Evolutionary conservation across 345 rosid species (phyloP).

Genomic region (Heritiera fomes): DNA sequence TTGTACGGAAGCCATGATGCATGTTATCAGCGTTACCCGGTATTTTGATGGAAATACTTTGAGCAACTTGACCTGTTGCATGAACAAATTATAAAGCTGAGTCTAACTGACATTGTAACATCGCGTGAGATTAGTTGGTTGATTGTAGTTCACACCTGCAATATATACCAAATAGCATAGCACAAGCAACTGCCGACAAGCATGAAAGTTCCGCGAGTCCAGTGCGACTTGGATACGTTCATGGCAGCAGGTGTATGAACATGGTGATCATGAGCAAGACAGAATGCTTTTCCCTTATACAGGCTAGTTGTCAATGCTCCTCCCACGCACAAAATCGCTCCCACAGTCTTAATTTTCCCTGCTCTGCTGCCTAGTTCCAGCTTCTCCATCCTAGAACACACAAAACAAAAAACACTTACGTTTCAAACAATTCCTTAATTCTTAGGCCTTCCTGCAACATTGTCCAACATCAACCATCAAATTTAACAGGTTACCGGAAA

Average conservation of each 20-base stretch:
- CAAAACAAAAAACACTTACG: neutral
- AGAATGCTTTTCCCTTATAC: slow-evolving; percentile 39
- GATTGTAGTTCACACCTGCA: slow-evolving; percentile 36
- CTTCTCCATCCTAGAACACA: slow-evolving; percentile 35
- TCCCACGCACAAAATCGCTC: slow-evolving; percentile 43
- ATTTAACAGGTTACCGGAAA: slow-evolving; percentile 25
- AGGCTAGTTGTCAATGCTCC: slow-evolving; percentile 38
- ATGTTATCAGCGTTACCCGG: slow-evolving; percentile 47
- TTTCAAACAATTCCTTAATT: neutral
- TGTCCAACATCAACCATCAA: neutral
- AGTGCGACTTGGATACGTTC: slow-evolving; percentile 2
- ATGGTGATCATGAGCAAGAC: slow-evolving; percentile 8
- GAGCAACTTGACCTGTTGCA: slow-evolving; percentile 35
- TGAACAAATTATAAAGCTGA: neutral
- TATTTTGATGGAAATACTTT: slow-evolving; percentile 41
- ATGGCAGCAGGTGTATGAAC: neutral
- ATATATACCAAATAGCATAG: slow-evolving; percentile 42
- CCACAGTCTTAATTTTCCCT: slow-evolving; percentile 40
- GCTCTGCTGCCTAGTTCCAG: slow-evolving; percentile 29
- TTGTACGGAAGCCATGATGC: slow-evolving; percentile 41
- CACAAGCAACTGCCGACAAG: slow-evolving; percentile 36
- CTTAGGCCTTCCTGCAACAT: neutral
- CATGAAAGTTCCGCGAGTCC: slow-evolving; percentile 41
- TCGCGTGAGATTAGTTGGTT: neutral
- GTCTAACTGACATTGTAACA: neutral